Evolutionary conservation across 116 monocot genomes (phyloP).

Genomic region (Trichopus zeylanicus): DNA sequence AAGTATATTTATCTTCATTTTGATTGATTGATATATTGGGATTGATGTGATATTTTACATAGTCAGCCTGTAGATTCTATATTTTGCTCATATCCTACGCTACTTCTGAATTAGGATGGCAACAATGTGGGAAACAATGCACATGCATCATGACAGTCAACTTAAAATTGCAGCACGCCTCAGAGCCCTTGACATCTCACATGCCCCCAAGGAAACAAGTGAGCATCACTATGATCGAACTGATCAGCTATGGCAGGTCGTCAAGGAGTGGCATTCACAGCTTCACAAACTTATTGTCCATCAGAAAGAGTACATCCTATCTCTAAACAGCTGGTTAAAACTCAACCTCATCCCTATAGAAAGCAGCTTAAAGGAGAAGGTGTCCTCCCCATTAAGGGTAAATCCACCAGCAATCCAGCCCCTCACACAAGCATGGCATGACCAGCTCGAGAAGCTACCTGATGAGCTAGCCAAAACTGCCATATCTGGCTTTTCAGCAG

Average conservation of each 20-base stretch:
- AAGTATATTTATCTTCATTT: too few species aligned
- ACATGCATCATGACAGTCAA: conserved; percentile 39
- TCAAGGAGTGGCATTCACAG: conserved; percentile 39
- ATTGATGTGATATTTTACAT: not conserved
- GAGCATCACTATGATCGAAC: conserved; percentile 42
- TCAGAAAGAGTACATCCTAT: conserved; percentile 52
- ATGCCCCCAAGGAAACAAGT: conserved; percentile 35
- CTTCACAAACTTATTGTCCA: conserved; percentile 39
- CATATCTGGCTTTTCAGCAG: conserved; percentile 37
- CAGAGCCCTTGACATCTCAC: conserved; percentile 25
- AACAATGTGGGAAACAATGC: conserved; percentile 64
- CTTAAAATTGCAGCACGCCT: conserved; percentile 23
- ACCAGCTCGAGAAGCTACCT: conserved; percentile 43
- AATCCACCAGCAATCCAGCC: conserved; percentile 37
- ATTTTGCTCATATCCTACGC: not conserved
- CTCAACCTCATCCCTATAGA: conserved; percentile 61
- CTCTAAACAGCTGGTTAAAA: conserved; percentile 55
- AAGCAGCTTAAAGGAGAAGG: conserved; percentile 67
- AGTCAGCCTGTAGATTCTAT: not conserved
- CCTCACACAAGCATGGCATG: conserved; percentile 49
- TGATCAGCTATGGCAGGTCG: conserved; percentile 30
- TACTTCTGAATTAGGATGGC: conserved; percentile 29
- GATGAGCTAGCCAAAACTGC: conserved; percentile 57
- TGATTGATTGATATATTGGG: not conserved
- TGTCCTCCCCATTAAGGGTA: conserved; percentile 44